Conservation (phyloP, 2,329 filamentous ascomycete species). For the Rasamsonia emersonii region DNA sequence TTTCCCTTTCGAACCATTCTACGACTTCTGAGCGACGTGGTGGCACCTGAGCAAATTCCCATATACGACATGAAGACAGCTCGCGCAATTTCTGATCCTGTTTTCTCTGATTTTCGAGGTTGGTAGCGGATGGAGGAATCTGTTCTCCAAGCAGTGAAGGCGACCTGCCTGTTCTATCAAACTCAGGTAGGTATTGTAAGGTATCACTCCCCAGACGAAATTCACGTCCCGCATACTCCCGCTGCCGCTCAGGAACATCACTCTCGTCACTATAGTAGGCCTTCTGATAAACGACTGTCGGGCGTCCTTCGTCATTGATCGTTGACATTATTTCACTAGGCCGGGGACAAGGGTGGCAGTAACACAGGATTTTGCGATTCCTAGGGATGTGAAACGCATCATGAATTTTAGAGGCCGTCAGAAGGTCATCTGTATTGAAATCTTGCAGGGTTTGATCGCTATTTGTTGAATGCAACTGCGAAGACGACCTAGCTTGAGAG, state of each 20-base stretch:
- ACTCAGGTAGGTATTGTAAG: slow-evolving; percentile 69
- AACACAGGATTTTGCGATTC: slow-evolving; percentile 16
- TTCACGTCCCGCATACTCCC: slow-evolving; percentile 82
- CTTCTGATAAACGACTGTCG: slow-evolving; percentile 70
- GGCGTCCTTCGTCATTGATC: slow-evolving; percentile 48
- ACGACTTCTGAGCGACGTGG: slow-evolving; percentile 63
- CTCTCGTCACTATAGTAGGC: slow-evolving; percentile 76
- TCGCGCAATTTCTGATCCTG: slow-evolving; percentile 45
- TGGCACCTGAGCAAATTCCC: slow-evolving; percentile 67
- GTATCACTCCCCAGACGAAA: slow-evolving; percentile 70
- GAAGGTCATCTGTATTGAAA: slow-evolving; percentile 13
- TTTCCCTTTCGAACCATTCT: slow-evolving; percentile 52
- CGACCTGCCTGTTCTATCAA: slow-evolving; percentile 56
- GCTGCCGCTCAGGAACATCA: slow-evolving; percentile 67
- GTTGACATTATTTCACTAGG: slow-evolving; percentile 45
- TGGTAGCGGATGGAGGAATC: slow-evolving; percentile 32
- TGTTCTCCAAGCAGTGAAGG: slow-evolving; percentile 49
- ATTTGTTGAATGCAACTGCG: slow-evolving; percentile 12
- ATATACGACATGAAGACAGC: slow-evolving; percentile 56
- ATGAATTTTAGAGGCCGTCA: slow-evolving; percentile 15
- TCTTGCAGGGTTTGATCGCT: background rate
- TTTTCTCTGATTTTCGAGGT: slow-evolving; percentile 45
- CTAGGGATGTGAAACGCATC: slow-evolving; percentile 21
- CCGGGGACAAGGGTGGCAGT: slow-evolving; percentile 18
- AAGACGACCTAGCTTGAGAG: slow-evolving; percentile 9